phyloP scores from a whole-genome alignment of 495 filamentous ascomycete genomes.

The Aspergillus egyptiacus region DNA sequence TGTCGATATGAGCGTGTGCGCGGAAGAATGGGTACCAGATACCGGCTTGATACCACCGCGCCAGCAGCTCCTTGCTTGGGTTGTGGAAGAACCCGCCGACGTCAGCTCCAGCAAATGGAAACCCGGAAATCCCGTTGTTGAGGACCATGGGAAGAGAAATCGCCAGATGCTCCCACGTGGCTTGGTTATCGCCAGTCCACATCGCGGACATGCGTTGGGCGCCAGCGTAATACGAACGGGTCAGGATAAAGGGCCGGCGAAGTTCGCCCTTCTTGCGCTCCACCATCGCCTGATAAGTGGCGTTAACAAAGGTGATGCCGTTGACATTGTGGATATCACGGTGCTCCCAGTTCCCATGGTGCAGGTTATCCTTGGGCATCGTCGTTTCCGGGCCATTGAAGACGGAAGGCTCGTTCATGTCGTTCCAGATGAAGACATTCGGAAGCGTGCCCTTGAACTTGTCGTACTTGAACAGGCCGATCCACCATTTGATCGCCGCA shows the following conservation, averaged over 20 bases:
- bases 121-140: slow-evolving; percentile 84
- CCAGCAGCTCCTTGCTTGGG: slow-evolving; percentile 81
- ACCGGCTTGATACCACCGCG: slow-evolving; percentile 94
- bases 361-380: slow-evolving; percentile 96
- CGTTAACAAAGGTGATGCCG: slow-evolving; percentile 88
- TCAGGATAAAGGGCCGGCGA: slow-evolving; percentile 84
- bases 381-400: slow-evolving; percentile 95
- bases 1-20: slow-evolving; percentile 95
- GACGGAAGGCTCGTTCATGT: slow-evolving; percentile 99
- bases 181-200: slow-evolving; percentile 98
- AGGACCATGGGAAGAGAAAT: slow-evolving; percentile 88
- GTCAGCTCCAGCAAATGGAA: slow-evolving; percentile 91
- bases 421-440: slow-evolving; percentile 96
- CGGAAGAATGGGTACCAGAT: slow-evolving; percentile 99
- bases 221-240: slow-evolving; percentile 84
- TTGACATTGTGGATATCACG: slow-evolving; percentile 94
- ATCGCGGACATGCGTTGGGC: slow-evolving; percentile 86
- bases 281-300: slow-evolving; percentile 77
- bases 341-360: slow-evolving; percentile 90
- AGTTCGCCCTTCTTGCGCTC: slow-evolving; percentile 73
- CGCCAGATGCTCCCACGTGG: slow-evolving; percentile 83
- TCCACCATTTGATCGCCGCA: slow-evolving; percentile 83
- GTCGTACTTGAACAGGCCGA: slow-evolving; percentile 75
- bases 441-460: slow-evolving; percentile 72
- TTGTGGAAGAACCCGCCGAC: slow-evolving; percentile 98